Conservation (phyloP, 345 rosid species). For the Pseudoturritis turrita region DNA sequence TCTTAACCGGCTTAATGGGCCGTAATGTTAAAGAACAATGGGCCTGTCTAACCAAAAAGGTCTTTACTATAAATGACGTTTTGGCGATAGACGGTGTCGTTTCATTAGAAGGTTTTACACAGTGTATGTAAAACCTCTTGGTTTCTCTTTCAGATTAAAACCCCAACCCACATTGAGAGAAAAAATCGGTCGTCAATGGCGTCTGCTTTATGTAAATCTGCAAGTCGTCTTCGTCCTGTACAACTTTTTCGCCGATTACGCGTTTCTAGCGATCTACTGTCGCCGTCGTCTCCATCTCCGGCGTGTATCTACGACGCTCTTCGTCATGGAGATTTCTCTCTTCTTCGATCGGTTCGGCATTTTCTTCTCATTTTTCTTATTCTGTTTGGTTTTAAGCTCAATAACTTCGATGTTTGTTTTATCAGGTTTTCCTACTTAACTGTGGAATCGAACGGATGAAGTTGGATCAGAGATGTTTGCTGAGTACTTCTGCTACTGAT, state of each 20-base stretch:
- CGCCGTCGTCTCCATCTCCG: conserved; percentile 12
- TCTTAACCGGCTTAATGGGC: background rate
- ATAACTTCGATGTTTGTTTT: background rate
- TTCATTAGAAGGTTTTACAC: background rate
- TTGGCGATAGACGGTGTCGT: background rate
- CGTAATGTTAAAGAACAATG: background rate
- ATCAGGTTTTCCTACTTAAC: conserved; percentile 36
- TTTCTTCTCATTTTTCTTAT: background rate
- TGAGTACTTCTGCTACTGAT: conserved; percentile 31
- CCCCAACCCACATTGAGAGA: background rate
- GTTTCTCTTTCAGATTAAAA: background rate
- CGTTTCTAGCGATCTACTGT: conserved; percentile 13
- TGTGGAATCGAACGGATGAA: conserved; percentile 28
- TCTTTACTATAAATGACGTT: background rate
- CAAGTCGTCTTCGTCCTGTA: conserved; percentile 33
- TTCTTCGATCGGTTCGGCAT: conserved; percentile 39
- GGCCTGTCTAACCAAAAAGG: background rate
- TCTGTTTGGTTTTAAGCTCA: background rate
- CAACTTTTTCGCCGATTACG: conserved; percentile 18
- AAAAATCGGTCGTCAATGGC: conserved; percentile 48
- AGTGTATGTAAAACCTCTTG: conserved; percentile 8
- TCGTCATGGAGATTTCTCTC: conserved; percentile 25
- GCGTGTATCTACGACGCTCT: conserved; percentile 20
- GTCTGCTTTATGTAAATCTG: conserved; percentile 39
- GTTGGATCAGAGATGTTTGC: conserved; percentile 36